Percentiles rank a stretch among this genome's conserved stretches.
Conservation (phyloP, 164 flowering plant species). For the Dillenia turbinata region DNA sequence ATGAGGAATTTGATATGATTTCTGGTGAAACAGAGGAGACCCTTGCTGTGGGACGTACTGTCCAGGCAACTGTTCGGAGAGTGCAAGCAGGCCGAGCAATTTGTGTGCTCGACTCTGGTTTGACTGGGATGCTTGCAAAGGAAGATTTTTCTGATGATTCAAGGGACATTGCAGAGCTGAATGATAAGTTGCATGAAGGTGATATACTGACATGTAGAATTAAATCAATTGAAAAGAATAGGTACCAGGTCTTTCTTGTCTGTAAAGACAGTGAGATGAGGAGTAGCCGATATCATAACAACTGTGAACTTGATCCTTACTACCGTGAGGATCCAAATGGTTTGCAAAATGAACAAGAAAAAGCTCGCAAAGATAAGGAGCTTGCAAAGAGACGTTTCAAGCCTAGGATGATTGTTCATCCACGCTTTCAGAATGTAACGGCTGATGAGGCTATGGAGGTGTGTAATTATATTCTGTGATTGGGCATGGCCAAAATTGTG, state of each 20-base stretch:
- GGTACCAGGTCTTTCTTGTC: conserved; percentile 64
- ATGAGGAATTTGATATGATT: conserved; percentile 86
- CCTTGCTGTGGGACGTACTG: conserved; percentile 74
- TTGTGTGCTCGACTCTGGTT: conserved; percentile 83
- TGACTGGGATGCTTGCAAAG: conserved; percentile 63
- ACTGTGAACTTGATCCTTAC: conserved; percentile 46
- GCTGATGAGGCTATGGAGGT: conserved; percentile 94
- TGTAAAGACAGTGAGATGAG: conserved; percentile 67
- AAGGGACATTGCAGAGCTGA: conserved; percentile 52
- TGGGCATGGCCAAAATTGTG: neutral
- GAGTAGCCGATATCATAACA: conserved; percentile 31
- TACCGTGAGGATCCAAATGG: conserved; percentile 66
- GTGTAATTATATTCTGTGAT: neutral
- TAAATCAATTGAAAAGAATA: conserved; percentile 57
- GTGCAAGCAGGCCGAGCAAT: conserved; percentile 62
- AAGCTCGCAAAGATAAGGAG: conserved; percentile 83
- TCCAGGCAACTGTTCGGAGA: conserved; percentile 82
- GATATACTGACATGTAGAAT: conserved; percentile 75
- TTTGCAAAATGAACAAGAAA: conserved; percentile 55
- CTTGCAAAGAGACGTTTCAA: conserved; percentile 84
- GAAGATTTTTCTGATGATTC: conserved; percentile 73
- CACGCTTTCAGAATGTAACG: conserved; percentile 86
- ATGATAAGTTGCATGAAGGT: conserved; percentile 64
- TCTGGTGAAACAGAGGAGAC: conserved; percentile 90
- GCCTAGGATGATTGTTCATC: conserved; percentile 95